Percentiles rank a stretch among this genome's conserved stretches.
Evolutionary conservation across 2,329 filamentous ascomycete genomes (phyloP).

Genomic region (Mycocentrospora acerina): DNA sequence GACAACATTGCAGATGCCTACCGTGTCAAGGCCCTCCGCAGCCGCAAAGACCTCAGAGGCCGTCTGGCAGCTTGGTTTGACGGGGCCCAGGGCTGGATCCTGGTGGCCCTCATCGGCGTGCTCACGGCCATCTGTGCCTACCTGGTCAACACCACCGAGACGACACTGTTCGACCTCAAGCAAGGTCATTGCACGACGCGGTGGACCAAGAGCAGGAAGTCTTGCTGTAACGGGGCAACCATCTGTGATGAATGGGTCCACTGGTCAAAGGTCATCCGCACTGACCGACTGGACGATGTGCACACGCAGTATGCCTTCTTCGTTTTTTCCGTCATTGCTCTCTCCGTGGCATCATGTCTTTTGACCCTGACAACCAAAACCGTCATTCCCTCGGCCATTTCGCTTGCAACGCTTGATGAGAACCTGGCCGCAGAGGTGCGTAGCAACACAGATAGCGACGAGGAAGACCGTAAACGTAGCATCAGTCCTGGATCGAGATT

Average conservation of each 20-base stretch:
- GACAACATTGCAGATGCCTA: constrained; percentile 94
- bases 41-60: constrained; percentile 82
- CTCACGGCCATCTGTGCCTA: constrained; percentile 86
- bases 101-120: constrained; percentile 86
- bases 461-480: constrained; percentile 46
- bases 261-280: constrained; percentile 63
- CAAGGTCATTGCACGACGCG: constrained; percentile 73
- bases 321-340: constrained; percentile 66
- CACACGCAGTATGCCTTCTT: constrained; percentile 80
- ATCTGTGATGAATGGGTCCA: constrained; percentile 62
- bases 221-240: constrained; percentile 60
- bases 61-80: constrained; percentile 76
- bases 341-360: constrained; percentile 72
- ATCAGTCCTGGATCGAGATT: constrained; percentile 45
- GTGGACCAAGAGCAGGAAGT: constrained; percentile 74
- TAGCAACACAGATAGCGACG: constrained; percentile 44
- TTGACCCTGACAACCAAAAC: constrained; percentile 91
- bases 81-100: constrained; percentile 87
- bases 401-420: constrained; percentile 86
- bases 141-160: constrained; percentile 83
- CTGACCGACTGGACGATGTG: constrained; percentile 49
- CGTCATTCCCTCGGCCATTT: constrained; percentile 84
- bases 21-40: constrained; percentile 79
- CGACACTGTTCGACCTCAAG: constrained; percentile 85
- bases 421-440: constrained; percentile 70